Percentiles rank a stretch among this genome's conserved stretches.
Conservation (phyloP, 345 rosid genomes). For the Brassica nigra region DNA sequence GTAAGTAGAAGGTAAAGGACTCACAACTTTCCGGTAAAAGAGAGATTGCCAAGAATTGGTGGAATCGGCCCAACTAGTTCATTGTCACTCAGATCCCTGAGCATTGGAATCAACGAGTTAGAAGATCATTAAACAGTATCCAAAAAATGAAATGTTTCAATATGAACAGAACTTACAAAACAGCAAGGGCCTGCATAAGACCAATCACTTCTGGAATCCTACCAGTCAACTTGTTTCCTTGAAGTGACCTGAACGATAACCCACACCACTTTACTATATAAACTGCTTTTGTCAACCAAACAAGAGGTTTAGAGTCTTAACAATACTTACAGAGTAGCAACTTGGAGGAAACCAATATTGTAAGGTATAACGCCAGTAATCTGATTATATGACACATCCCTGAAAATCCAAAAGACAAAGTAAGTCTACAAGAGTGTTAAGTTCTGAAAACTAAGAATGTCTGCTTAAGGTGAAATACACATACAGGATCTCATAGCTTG, state of each 20-base stretch:
- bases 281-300: background rate
- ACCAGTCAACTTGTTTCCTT: slow-evolving; percentile 80
- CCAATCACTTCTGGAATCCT: slow-evolving; percentile 89
- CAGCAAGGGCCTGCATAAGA: slow-evolving; percentile 96
- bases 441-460: background rate
- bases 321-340: slow-evolving; percentile 80
- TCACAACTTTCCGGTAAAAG: slow-evolving; percentile 86
- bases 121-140: too few species aligned
- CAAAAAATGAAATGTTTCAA: too few species aligned
- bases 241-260: slow-evolving; percentile 64
- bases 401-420: slow-evolving; percentile 11
- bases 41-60: slow-evolving; percentile 85
- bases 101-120: too few species aligned
- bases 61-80: slow-evolving; percentile 81
- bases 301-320: background rate
- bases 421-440: background rate
- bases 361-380: slow-evolving; percentile 85
- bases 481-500: slow-evolving; percentile 94
- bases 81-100: slow-evolving; percentile 91
- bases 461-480: slow-evolving; percentile 17
- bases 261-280: background rate
- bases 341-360: slow-evolving; percentile 92
- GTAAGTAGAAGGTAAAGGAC: slow-evolving; percentile 21
- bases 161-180: slow-evolving; percentile 74
- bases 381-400: slow-evolving; percentile 89